Base-by-base conservation (phyloP, 345 rosid species). In the Pugionium dolabratum region DNA sequence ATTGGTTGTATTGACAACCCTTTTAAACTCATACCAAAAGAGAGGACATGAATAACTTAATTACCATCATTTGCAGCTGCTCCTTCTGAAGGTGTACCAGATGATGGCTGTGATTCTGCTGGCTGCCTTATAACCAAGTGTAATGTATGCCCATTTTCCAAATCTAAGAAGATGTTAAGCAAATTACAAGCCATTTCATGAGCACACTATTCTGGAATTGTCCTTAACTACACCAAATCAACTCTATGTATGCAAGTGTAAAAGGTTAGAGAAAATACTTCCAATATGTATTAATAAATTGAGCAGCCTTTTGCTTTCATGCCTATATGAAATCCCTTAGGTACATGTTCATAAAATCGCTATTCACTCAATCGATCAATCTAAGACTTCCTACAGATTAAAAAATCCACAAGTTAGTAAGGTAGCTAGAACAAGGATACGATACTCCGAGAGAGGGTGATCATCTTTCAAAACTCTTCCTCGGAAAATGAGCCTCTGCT, bases 381-480 rank as follows among this genome's bases (percentile, higher is more conserved):
- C 45, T 37, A 4, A 59, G 4, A 44, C 9, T 55, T 44, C 18
- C 8, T 1, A 44, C 6, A 54, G 33, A 51, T 57, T 43, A 64
- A 2, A 58, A 54, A 18, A 3, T 51, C 26, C 0, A 37, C 42
- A 58, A 46, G 36, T 36, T 25, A 39, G 49, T 5, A 32, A 49
- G 41, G 7, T 37, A 51, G 30, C 18, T 48, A 35, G 60, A 11
- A 7, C 64, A 28, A 71, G 91, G 97, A 90, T 94, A 94, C 96
- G 91, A 69, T 90, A 90, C 66, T 87, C 95, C 32, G 97, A 88
- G 70, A 94, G 97, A 55, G 72, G 83, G 62, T 87, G 87, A 39
- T 90, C 91, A 81, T 90, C 96, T 78, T 88, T 94, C 72, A 90
- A 80, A 55, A 94, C 97, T 75, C 84, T 83, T 74, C 97, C 97